Base-by-base conservation (phyloP, 805 yeast genomes). In the Teunomyces funiuensis region DNA sequence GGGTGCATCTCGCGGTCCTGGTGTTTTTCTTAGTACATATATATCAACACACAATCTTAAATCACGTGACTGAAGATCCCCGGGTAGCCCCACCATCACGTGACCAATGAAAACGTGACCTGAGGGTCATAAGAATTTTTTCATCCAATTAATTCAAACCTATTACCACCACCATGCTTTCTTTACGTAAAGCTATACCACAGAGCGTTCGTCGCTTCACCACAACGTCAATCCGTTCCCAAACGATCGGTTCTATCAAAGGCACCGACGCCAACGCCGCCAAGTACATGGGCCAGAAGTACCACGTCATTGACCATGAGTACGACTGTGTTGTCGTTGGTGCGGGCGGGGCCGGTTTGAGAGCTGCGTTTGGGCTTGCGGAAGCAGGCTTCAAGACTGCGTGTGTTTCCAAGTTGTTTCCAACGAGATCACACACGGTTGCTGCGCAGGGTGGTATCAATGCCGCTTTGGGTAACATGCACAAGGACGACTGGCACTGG, bases 371-470 rank as follows among this genome's bases (percentile, higher is more conserved):
- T 56, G 99, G 99, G 51, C 77, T 91, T 44, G 96, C 97, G 44
- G 90, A 88, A 62, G 96, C 95, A 41, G 99, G 99, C 33, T 91
- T 77, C 76, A 91, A 93, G 69, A 91, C 97, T 34, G 99, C 99
- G 27, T 93, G 99, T 80, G 81, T 91, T 55, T 84, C 97, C 52
- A 91, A 91, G 72, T 80, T 91, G 58, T 91, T 91, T 78, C 99
- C 98, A 42, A 91, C 99, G 22, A 85, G 99, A 73, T 90, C 97
- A 14, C 99, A 91, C 66, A 91, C 99, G 15, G 99, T 91, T 39
- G 98, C 98, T 43, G 99, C 99, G 39, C 99, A 91, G 72, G 99
- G 99, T 72, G 99, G 99, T 74, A 93, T 91, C 71, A 91, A 91
- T 61, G 99, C 98, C 53, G 99, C 99, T 22, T 77, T 91, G 52